Percentiles rank a stretch among this genome's conserved stretches.
Evolutionary conservation across 83 land plant genomes (phyloP).

Genomic region (Larix sibirica): DNA sequence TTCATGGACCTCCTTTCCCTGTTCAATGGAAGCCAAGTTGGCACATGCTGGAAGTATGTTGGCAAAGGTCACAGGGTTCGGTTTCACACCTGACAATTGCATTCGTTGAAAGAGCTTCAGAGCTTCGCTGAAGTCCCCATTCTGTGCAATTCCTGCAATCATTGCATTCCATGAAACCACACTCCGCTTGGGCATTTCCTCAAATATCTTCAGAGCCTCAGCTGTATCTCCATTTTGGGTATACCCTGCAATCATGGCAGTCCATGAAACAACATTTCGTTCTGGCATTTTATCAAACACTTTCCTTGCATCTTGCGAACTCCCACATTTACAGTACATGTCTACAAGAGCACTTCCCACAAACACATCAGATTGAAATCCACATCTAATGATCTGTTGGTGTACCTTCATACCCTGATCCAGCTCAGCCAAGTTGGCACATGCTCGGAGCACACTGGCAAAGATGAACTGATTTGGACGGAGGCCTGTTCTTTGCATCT

Average conservation of each 20-base stretch:
- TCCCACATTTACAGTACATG: conserved; percentile 43
- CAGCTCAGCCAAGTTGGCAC: conserved; percentile 19
- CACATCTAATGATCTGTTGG: conserved; percentile 27
- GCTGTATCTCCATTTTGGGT: conserved; percentile 16
- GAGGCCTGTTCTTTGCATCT: conserved; percentile 12
- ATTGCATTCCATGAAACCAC: conserved; percentile 29
- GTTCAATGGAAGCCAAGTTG: neutral
- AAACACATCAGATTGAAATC: conserved; percentile 38
- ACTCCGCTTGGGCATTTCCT: conserved; percentile 17
- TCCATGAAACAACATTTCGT: conserved; percentile 58
- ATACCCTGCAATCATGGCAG: conserved; percentile 54
- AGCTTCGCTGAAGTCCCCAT: conserved; percentile 11
- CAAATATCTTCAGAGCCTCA: neutral
- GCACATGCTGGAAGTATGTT: conserved; percentile 21
- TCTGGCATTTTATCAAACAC: conserved; percentile 38
- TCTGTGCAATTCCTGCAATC: conserved; percentile 17
- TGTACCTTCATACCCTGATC: conserved; percentile 32
- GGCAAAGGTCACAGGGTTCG: conserved; percentile 25
- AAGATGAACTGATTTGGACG: conserved; percentile 36
- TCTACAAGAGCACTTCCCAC: conserved; percentile 51
- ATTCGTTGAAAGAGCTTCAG: conserved; percentile 11
- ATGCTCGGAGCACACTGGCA: conserved; percentile 44
- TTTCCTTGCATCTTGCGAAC: conserved; percentile 36
- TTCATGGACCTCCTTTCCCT: conserved; percentile 8
- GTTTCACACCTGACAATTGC: neutral